Percentiles rank a stretch among this genome's conserved stretches.
Conservation (phyloP, 148 eudicot species). For the Chenopodium suecicum region DNA sequence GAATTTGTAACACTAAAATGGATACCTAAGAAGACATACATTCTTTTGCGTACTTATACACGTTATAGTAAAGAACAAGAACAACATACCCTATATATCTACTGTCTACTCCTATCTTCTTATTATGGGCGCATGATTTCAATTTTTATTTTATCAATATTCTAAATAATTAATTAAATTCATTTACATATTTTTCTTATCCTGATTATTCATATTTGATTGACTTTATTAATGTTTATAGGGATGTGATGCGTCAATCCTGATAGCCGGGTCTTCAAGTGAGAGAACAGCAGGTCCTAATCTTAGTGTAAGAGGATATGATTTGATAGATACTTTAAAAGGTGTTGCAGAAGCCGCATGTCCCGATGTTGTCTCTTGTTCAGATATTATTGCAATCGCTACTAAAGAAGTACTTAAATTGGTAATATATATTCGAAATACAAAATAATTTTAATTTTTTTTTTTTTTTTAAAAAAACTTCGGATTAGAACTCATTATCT, state of each 20-base stretch:
- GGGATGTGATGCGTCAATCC: conserved; percentile 7
- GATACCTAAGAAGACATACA: too few relatives aligned
- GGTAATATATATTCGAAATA: conserved; percentile 13
- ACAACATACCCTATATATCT: too few relatives aligned
- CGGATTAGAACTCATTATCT: not conserved
- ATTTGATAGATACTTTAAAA: conserved; percentile 26
- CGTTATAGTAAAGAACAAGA: too few relatives aligned
- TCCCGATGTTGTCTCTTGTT: conserved; percentile 25
- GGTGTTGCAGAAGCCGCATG: conserved; percentile 10
- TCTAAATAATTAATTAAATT: too few relatives aligned
- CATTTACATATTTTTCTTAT: too few relatives aligned
- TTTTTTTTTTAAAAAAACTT: too few relatives aligned
- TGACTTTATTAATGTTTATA: not conserved
- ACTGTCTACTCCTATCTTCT: too few relatives aligned
- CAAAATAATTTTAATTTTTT: too few relatives aligned
- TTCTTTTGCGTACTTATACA: too few relatives aligned
- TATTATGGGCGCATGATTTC: too few relatives aligned
- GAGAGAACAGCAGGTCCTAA: conserved; percentile 25
- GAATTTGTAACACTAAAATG: too few relatives aligned
- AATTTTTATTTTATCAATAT: too few relatives aligned
- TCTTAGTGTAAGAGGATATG: conserved; percentile 25
- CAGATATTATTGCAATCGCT: conserved; percentile 32
- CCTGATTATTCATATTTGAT: not conserved
- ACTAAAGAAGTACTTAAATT: conserved; percentile 15
- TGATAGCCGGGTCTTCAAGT: conserved; percentile 16